These are phyloP conservation scores for Oidiodendron maius DNA, from an alignment of 495 filamentous ascomycete species.

Conservation along the genomic window DNA sequence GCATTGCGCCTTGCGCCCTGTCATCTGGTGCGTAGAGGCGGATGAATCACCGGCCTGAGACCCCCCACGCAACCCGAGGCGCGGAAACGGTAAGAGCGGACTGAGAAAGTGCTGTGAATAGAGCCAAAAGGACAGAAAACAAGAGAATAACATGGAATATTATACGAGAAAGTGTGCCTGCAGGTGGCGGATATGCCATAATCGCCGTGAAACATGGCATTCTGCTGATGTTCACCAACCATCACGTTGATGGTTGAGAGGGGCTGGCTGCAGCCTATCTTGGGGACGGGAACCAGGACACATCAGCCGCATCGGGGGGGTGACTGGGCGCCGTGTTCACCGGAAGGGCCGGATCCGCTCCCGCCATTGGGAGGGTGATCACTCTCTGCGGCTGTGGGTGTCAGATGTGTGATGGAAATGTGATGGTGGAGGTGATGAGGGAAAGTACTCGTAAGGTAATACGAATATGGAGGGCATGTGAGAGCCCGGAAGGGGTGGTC, in stretches of 20 bases:
- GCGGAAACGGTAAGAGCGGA: too few species aligned
- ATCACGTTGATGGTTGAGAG: neutral
- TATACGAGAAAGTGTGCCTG: neutral
- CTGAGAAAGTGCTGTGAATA: neutral
- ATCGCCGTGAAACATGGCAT: neutral
- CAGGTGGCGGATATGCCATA: neutral
- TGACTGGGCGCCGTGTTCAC: conserved; percentile 11
- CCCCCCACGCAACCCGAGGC: too few species aligned
- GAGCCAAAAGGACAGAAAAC: conserved; percentile 4
- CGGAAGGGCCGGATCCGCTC: neutral
- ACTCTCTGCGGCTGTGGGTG: neutral
- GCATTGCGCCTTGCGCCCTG: conserved; percentile 7
- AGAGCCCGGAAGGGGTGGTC: too few species aligned
- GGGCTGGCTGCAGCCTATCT: conserved; percentile 10
- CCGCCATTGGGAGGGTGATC: neutral
- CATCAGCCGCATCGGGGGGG: conserved; percentile 19
- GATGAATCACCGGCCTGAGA: conserved; percentile 17
- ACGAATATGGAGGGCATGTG: too few species aligned
- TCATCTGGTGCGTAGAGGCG: neutral
- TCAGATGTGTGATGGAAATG: too few species aligned
- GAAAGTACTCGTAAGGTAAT: too few species aligned
- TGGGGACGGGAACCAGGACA: conserved; percentile 1
- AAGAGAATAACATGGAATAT: neutral
- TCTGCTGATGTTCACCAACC: neutral
- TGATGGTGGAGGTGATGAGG: too few species aligned